Evolutionary conservation across 331 rosid genomes (phyloP), one percentile per base, ranked within the genome.

Genomic region (Phaseolus coccineus): DNA sequence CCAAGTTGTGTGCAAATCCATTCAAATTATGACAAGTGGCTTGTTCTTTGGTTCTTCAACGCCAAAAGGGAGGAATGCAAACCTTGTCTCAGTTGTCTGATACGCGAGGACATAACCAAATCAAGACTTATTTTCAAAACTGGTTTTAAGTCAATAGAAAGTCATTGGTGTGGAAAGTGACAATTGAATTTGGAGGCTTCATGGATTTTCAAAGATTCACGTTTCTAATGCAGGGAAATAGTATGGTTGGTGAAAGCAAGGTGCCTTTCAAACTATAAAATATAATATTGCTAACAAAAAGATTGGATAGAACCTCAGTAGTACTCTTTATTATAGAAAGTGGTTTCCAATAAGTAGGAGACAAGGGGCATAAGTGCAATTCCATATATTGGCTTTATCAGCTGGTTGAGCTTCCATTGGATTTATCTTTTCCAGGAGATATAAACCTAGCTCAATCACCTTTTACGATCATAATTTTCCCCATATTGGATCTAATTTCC

Each of bases 161-260:
- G 74, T 11, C 62, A 63, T 77, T 85, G 74, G 46, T 58, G 31
- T 44, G 78, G 79, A 67, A 80, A 74, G 72, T 78, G 71, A 77
- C 78, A 14, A 11, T 50, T 73, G 35, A 58, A 61, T 51, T 78
- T 62, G 65, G 71, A 77, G 57, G 55, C 30, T 69, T 76, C 50
- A 40, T 53, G 77, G 52, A 66, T 57, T 86, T 80, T 44, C 61
- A 24, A 42, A 35, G 35, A 68, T 59, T 47, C 27, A 65, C 83
- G 33, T 70, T 79, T 46, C 84, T 51, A 33, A 19, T 58, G 25
- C 37, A 74, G 77, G 71, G 51, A 68, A 46, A 57, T 37, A 39
- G 10, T 16, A 33, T 19, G 33, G 69, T 71, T 83, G 73, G 62
- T 39, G 66, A 73, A 61, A 37, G 31, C 52, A 53, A 55, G 52